phyloP scores from a whole-genome alignment of 1,284 basidiomycete species.

The Ustilago esculenta region DNA sequence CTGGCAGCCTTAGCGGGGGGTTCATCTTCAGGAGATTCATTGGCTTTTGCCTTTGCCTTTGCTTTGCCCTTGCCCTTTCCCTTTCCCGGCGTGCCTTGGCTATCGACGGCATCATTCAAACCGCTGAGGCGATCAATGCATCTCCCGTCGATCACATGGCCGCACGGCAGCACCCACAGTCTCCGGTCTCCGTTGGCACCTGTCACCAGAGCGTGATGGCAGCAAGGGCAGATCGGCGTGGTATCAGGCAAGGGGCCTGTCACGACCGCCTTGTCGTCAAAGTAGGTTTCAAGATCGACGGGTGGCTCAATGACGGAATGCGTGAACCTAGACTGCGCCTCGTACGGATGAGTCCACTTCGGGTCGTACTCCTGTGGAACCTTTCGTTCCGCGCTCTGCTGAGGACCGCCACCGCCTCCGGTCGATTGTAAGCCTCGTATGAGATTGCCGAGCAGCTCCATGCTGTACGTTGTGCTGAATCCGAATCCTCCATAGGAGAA shows the following conservation, averaged over 20 bases:
- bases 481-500: constrained; percentile 18
- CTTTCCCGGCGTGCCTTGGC: neutral
- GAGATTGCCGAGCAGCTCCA: constrained; percentile 27
- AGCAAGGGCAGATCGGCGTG: constrained; percentile 59
- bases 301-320: constrained; percentile 59
- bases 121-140: constrained; percentile 54
- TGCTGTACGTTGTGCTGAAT: constrained; percentile 17
- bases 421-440: constrained; percentile 14
- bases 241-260: constrained; percentile 57
- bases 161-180: constrained; percentile 60
- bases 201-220: constrained; percentile 51
- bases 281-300: constrained; percentile 57
- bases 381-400: constrained; percentile 22
- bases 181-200: constrained; percentile 49
- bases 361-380: constrained; percentile 42
- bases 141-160: constrained; percentile 60
- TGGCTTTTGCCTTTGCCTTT: constrained; percentile 39
- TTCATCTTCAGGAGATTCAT: constrained; percentile 17
- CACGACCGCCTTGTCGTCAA: constrained; percentile 52
- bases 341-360: constrained; percentile 51
- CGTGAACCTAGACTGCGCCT: constrained; percentile 34
- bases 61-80: constrained; percentile 4
- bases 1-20: constrained; percentile 15
- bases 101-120: neutral
- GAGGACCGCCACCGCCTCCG: constrained; percentile 3